Evolutionary conservation across 345 rosid genomes (phyloP), one percentile per base, ranked within the genome.

Genomic region (Cardamine resedifolia): DNA sequence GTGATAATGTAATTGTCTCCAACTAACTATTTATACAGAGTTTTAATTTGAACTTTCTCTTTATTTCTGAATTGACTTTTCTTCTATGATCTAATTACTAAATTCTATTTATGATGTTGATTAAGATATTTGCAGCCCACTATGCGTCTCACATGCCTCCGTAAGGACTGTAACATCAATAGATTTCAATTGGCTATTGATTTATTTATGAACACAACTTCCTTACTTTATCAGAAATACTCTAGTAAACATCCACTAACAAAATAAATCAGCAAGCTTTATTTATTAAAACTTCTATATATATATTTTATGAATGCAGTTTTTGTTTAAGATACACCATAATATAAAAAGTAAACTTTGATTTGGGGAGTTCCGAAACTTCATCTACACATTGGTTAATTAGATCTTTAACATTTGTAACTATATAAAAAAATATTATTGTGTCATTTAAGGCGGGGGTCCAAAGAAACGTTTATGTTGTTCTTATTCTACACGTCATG

Each of bases 191-290:
- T 72, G 45, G 45, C 45, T 41, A 41, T 15, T 41, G 45, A 28
- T 64, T 45, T 58, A 44, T 64, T 72, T 64, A 73, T 73, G 58
- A 56, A 73, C 16, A 44, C 66, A 64, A 45, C 77, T 10, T 72
- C 76, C 45, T 72, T 43, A 21, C 76, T 73, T 73, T 64, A 56
- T 56, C 47, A 33, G 41, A 64, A 56, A 27, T 51, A 45, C 41
- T 64, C 50, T 34, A 44, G 58, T 45, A 49, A 45, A 70, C 39
- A 48, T 26, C 39, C 28, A 70, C 30, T 20, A 7, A 26, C 18
- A 56, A 57, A 31, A 10, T 10, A 31, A 16, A 18, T 10, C 21
- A 49, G 7, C 15, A 4, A 4, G 7, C 21, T 53, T 8, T 30
- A 4, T 30, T 18, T 16, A 56, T 31, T 12, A 8, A 53, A 53